Percentiles rank a stretch among this genome's conserved stretches.
Evolutionary conservation across 2,329 filamentous ascomycete genomes (phyloP).

Genomic region (Pseudopyrenochaeta lycopersici): DNA sequence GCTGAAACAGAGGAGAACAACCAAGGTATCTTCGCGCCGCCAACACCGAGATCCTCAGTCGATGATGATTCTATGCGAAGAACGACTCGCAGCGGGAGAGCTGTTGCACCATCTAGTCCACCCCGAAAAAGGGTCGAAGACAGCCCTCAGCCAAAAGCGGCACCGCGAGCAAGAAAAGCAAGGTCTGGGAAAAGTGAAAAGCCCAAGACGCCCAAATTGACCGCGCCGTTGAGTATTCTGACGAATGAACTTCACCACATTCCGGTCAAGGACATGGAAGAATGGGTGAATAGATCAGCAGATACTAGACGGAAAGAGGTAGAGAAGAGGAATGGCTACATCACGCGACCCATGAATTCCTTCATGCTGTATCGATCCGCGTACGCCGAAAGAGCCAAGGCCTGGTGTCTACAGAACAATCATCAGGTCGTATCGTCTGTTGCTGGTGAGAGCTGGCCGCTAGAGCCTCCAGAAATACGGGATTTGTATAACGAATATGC

Average conservation of each 20-base stretch:
- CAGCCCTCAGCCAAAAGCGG: slow-evolving; percentile 38
- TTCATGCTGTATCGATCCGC: slow-evolving; percentile 98
- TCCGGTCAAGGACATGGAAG: slow-evolving; percentile 78
- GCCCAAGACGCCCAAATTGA: slow-evolving; percentile 64
- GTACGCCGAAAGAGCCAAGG: slow-evolving; percentile 86
- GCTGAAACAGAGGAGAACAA: slow-evolving; percentile 36
- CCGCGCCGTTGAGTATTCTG: slow-evolving; percentile 74
- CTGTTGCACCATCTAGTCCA: slow-evolving; percentile 33
- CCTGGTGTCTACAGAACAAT: slow-evolving; percentile 84
- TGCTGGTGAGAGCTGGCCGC: slow-evolving; percentile 85
- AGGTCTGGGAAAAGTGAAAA: slow-evolving; percentile 56
- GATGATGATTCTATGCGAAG: slow-evolving; percentile 51
- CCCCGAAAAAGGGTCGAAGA: slow-evolving; percentile 22
- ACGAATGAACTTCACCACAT: slow-evolving; percentile 70
- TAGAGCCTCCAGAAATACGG: slow-evolving; percentile 77
- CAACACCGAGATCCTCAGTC: slow-evolving; percentile 55
- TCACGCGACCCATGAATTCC: slow-evolving; percentile 94
- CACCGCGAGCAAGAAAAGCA: slow-evolving; percentile 53
- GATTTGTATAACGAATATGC: slow-evolving; percentile 82
- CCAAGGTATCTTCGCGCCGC: slow-evolving; percentile 47
- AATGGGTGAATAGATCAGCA: slow-evolving; percentile 76
- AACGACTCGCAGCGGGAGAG: slow-evolving; percentile 48
- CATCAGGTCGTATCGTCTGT: slow-evolving; percentile 91
- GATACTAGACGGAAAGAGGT: slow-evolving; percentile 75
- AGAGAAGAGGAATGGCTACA: slow-evolving; percentile 75